Conservation (phyloP, 257 asterid species). For the Primulina tabacum region DNA sequence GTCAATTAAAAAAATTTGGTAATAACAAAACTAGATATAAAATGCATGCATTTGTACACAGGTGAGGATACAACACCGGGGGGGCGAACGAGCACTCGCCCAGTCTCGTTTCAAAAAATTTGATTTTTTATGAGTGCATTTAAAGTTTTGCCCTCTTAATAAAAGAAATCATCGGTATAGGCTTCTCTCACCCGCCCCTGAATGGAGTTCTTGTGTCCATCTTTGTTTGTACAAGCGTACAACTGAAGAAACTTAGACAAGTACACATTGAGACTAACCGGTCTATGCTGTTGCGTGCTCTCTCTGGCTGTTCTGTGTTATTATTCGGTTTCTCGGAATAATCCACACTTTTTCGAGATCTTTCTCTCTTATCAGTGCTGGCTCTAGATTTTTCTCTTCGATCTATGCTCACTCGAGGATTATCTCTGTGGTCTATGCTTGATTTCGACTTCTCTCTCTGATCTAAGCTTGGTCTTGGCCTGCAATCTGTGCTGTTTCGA, state of each 20-base stretch:
- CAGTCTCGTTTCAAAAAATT: background rate
- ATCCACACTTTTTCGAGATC: slow-evolving; percentile 54
- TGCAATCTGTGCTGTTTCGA: slow-evolving; percentile 63
- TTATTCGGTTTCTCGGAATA: slow-evolving; percentile 46
- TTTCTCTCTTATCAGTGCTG: slow-evolving; percentile 72
- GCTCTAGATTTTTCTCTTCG: slow-evolving; percentile 61
- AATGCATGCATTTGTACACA: slow-evolving; percentile 4
- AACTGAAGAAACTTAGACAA: slow-evolving; percentile 29
- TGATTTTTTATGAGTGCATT: too few species aligned
- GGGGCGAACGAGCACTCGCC: background rate
- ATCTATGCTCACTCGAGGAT: slow-evolving; percentile 58
- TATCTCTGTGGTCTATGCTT: slow-evolving; percentile 71
- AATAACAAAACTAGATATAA: slow-evolving; percentile 16
- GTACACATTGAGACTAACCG: slow-evolving; percentile 68
- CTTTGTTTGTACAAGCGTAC: background rate
- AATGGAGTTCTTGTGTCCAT: background rate
- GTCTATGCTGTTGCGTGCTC: slow-evolving; percentile 90
- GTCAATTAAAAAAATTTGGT: slow-evolving; percentile 31
- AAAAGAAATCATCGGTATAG: background rate
- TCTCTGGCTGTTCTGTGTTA: slow-evolving; percentile 71
- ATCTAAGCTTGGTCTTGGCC: slow-evolving; percentile 74
- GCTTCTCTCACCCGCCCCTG: background rate
- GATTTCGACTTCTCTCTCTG: slow-evolving; percentile 76
- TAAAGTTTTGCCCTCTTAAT: background rate
- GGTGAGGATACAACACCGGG: background rate